A percentile compares a stretch with the other conserved stretches of the same genome.
These are phyloP conservation scores for Trichophyton rubrum DNA, from an alignment of 2,329 filamentous ascomycete genomes.

Conservation along the genomic window DNA sequence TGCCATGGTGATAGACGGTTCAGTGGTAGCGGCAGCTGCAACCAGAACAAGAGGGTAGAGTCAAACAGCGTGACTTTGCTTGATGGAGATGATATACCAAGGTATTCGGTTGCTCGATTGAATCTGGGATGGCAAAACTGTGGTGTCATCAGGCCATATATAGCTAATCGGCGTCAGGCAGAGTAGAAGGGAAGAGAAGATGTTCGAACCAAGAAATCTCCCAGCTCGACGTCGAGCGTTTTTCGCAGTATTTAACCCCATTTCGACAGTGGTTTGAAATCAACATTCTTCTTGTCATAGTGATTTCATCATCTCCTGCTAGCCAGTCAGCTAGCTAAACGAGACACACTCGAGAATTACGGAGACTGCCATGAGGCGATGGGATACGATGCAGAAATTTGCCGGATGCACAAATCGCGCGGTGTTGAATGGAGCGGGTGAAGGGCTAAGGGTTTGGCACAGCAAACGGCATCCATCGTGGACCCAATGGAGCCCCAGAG, in stretches of 20 bases:
- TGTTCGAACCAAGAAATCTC: background rate
- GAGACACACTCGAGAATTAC: background rate
- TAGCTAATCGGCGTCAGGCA: background rate
- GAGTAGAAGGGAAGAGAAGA: background rate
- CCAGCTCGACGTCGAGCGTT: background rate
- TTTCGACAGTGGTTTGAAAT: background rate
- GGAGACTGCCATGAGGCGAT: background rate
- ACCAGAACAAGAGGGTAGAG: background rate
- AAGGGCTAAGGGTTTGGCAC: background rate
- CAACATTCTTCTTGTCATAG: background rate
- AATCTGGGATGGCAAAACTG: background rate
- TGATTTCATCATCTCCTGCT: too few relatives aligned
- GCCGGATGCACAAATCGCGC: constrained; percentile 14
- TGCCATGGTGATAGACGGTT: background rate
- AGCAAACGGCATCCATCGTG: background rate
- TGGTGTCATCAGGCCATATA: background rate
- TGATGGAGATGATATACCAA: background rate
- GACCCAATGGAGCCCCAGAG: background rate
- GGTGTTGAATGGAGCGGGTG: background rate
- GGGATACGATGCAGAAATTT: background rate
- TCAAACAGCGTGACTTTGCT: background rate
- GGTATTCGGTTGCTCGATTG: background rate
- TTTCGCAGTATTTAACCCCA: background rate
- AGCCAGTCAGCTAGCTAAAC: background rate
- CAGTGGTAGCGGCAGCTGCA: background rate